Evolutionary conservation across 169 alveolate species (phyloP).

Genomic region (Cryptosporidium sp.): DNA sequence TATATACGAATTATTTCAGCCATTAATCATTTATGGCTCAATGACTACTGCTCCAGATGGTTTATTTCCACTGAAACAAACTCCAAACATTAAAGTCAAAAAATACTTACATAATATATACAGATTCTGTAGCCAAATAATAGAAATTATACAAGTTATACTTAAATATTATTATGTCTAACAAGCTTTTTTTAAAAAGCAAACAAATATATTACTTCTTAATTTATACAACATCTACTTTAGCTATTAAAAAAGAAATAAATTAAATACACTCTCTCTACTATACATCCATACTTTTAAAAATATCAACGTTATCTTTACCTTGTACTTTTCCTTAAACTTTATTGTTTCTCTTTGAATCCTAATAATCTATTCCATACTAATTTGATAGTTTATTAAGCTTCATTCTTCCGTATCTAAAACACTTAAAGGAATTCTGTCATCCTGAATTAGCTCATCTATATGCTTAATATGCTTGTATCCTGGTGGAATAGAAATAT

Average conservation of each 20-base stretch:
- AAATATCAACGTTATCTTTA: no score
- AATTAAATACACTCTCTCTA: no score
- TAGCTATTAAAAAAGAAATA: no score
- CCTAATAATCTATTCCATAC: no score
- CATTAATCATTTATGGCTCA: constrained; percentile 78
- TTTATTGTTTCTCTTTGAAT: no score
- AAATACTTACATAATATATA: not conserved
- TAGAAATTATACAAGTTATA: not conserved
- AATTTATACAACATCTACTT: no score
- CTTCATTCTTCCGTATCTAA: not conserved
- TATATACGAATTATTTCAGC: constrained; percentile 87
- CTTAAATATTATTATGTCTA: no score
- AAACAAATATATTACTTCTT: no score
- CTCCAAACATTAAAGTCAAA: not conserved
- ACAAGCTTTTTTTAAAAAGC: no score
- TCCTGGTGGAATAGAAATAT: constrained; percentile 10
- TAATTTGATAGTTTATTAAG: not conserved
- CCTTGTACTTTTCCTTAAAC: no score
- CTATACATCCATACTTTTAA: no score
- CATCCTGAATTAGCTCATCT: constrained; percentile 44
- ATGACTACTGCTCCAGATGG: constrained; percentile 68
- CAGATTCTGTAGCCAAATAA: not conserved
- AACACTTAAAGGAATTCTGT: constrained; percentile 21
- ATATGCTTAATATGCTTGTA: constrained; percentile 33
- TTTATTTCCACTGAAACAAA: not conserved